Evolutionary conservation across 208 protist species (phyloP).

Genomic region (Tritrichomonas musculus): DNA sequence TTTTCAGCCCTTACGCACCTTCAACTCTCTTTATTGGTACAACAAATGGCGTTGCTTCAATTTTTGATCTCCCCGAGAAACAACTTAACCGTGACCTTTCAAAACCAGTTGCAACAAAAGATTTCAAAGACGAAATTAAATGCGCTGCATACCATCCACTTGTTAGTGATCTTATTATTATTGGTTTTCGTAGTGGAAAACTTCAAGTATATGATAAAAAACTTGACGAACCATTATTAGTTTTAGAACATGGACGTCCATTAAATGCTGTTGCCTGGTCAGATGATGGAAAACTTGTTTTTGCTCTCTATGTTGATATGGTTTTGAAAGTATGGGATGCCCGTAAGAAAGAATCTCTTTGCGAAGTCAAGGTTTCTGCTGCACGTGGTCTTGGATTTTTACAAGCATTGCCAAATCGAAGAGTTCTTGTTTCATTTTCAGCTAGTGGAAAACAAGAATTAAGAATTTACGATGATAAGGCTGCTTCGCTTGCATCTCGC

Average conservation of each 20-base stretch:
- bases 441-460: not conserved
- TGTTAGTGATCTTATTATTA: not conserved
- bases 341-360: not conserved
- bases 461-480: not conserved
- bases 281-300: not conserved
- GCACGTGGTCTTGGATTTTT: not conserved
- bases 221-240: not conserved
- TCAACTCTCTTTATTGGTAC: not conserved
- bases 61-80: not conserved
- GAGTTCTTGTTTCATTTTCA: not conserved
- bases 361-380: not conserved
- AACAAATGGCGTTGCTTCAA: not conserved
- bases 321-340: not conserved
- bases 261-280: not conserved
- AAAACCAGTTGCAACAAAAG: not conserved
- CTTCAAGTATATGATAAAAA: not conserved
- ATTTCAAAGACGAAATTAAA: not conserved
- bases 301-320: conserved; percentile 19
- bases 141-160: not conserved
- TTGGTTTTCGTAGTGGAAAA: not conserved
- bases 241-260: not conserved
- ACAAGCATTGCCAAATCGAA: not conserved
- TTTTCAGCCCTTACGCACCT: not conserved
- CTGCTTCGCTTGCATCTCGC: not conserved
- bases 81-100: not conserved